Evolutionary conservation across 352 stramenopile species (phyloP), one percentile per base, ranked within the genome.

Genomic region (Phytopythium litorale): DNA sequence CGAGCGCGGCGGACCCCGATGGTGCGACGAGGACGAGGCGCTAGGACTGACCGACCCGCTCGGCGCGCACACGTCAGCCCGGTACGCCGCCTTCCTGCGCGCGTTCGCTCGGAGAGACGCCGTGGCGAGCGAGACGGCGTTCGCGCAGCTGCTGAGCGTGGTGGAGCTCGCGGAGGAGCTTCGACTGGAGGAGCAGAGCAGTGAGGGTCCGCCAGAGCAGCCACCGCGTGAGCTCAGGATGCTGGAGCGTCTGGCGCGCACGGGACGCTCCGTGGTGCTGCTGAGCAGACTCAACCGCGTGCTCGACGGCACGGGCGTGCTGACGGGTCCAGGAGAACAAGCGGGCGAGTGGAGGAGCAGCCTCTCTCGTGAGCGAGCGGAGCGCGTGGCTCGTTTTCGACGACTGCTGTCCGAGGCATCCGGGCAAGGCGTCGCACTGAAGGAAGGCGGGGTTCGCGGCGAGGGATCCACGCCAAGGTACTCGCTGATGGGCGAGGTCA

Each of bases 71-170:
- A 45, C 40, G 4, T 6, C 40, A 16, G 16, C 16, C 40, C 0
- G 40, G 16, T 45, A 45, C 16, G 16, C 11, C 40, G 40, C 40
- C 40, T 45, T 45, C 16, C 8, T 45, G 40, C 16, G 5, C 40
- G 5, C 5, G 40, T 45, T 52, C 21, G n/a, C 46, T 11, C 46
- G 21, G 6, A n/a, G 23, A 7, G 46, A 32, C 7, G 46, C n/a
- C 46, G 46, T 8, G 7, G 23, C 30, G 21, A 32, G 15, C 9
- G 46, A 52, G 46, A 32, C 46, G 15, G 46, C 23, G 9, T 52
- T 52, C 21, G 46, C 46, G n/a, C 46, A 32, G 46, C 46, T 52
- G 46, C 46, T 52, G 46, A 52, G 46, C 11, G 46, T 52, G 9
- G 46, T 52, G 46, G 46, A 52, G 1, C 46, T 51, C 45, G 21